Evolutionary conservation across 176 grass and related monocot species (phyloP).

Genomic region (Phoenix dactylifera): DNA sequence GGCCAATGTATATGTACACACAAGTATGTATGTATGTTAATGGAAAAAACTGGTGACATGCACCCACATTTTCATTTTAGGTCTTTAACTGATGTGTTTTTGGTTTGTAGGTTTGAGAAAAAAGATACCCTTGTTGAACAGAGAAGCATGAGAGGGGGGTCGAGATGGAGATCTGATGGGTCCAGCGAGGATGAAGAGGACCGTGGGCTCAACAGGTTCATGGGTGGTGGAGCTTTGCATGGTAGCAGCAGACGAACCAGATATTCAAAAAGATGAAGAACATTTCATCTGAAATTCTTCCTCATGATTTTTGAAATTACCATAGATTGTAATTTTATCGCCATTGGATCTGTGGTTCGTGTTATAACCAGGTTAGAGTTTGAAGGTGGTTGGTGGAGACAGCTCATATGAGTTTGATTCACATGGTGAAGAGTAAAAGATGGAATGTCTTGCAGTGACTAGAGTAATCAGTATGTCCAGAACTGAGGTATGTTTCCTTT

Average conservation of each 20-base stretch:
- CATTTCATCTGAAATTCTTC: too few relatives aligned
- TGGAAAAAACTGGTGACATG: not conserved
- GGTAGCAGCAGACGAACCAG: conserved; percentile 31
- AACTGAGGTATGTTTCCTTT: too few relatives aligned
- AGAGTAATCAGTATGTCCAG: too few relatives aligned
- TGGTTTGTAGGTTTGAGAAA: conserved; percentile 22
- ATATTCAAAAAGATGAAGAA: conserved; percentile 31
- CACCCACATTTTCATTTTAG: not conserved
- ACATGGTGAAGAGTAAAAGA: too few relatives aligned
- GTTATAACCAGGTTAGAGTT: too few relatives aligned
- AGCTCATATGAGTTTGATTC: too few relatives aligned
- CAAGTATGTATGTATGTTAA: not conserved
- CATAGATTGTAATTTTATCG: too few relatives aligned
- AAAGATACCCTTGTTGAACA: conserved; percentile 17
- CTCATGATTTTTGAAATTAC: too few relatives aligned
- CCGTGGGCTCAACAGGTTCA: conserved; percentile 5
- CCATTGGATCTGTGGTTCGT: too few relatives aligned
- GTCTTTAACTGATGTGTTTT: conserved; percentile 7
- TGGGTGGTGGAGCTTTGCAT: conserved; percentile 24
- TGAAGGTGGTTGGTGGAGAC: too few relatives aligned
- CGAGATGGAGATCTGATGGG: conserved; percentile 72
- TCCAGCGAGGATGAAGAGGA: conserved; percentile 66
- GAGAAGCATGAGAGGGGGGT: conserved; percentile 24
- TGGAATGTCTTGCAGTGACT: too few relatives aligned
- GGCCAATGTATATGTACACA: too few relatives aligned